Percentiles rank a stretch among this genome's conserved stretches.
Evolutionary conservation across 495 filamentous ascomycete species (phyloP).

Genomic region (Diplogelasinospora grovesii): DNA sequence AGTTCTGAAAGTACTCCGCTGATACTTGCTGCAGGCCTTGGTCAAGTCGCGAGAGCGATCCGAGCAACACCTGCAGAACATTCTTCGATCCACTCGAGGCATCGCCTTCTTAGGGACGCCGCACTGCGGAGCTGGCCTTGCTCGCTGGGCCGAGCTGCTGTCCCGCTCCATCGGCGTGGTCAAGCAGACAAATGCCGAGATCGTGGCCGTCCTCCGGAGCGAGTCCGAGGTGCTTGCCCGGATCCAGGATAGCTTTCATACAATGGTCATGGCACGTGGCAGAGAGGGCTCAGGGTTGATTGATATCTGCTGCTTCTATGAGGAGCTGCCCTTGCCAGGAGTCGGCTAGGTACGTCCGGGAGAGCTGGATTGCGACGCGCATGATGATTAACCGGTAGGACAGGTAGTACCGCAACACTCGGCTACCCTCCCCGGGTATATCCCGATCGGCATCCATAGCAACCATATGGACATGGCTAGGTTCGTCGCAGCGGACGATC

Average conservation of each 20-base stretch:
- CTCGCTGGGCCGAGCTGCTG: slow-evolving; percentile 20
- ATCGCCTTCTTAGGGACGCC: slow-evolving; percentile 39
- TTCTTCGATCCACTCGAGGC: slow-evolving; percentile 27
- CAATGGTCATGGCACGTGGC: slow-evolving; percentile 21
- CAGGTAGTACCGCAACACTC: slow-evolving; percentile 34
- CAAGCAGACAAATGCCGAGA: slow-evolving; percentile 22
- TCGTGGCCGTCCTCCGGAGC: slow-evolving; percentile 12
- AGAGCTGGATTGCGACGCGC: too few relatives aligned
- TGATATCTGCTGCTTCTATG: slow-evolving; percentile 27
- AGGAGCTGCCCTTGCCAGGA: slow-evolving; percentile 19
- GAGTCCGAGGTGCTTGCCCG: slow-evolving; percentile 28
- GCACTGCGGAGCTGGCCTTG: slow-evolving; percentile 31
- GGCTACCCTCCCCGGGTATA: slow-evolving; percentile 32
- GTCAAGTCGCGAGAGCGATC: slow-evolving; percentile 10
- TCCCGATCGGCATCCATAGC: slow-evolving; percentile 27
- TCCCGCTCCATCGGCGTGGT: slow-evolving; percentile 11
- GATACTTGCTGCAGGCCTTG: too few relatives aligned
- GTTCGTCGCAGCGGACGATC: slow-evolving; percentile 18
- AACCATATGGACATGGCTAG: slow-evolving; percentile 42
- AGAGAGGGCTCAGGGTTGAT: slow-evolving; percentile 14
- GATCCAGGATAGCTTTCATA: slow-evolving; percentile 33
- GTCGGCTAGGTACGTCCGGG: slow-evolving; percentile 12
- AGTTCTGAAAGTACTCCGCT: too few relatives aligned
- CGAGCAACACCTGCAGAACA: slow-evolving; percentile 22
- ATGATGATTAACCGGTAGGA: slow-evolving; percentile 1